These are phyloP conservation scores for Penicillium sp. DNA, from an alignment of 2,329 filamentous ascomycete genomes.

Conservation along the genomic window DNA sequence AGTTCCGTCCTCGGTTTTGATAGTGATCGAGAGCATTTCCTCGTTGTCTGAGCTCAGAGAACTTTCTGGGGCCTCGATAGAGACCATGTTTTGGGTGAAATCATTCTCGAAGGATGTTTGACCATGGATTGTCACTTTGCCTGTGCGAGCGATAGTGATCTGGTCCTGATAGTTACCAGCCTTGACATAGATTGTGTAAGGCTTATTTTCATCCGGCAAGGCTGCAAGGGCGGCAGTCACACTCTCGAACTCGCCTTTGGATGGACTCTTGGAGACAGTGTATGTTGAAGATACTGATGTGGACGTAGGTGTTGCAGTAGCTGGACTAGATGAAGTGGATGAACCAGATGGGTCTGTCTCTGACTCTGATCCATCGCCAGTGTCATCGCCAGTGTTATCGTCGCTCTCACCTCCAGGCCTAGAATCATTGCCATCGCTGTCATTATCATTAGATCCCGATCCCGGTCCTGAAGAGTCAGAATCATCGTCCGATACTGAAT, in stretches of 20 bases:
- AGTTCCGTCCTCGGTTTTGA: slow-evolving; percentile 37
- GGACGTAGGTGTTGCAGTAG: neutral
- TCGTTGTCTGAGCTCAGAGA: slow-evolving; percentile 41
- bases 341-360: neutral
- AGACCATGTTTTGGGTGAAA: slow-evolving; percentile 36
- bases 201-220: slow-evolving; percentile 39
- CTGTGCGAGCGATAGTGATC: slow-evolving; percentile 37
- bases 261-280: slow-evolving; percentile 14
- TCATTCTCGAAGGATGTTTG: slow-evolving; percentile 32
- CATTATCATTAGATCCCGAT: too few relatives aligned
- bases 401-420: too few relatives aligned
- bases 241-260: slow-evolving; percentile 36
- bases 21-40: slow-evolving; percentile 42
- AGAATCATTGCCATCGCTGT: too few relatives aligned
- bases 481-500: neutral
- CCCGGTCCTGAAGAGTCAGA: neutral
- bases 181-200: slow-evolving; percentile 39
- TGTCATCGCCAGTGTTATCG: neutral
- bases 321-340: neutral
- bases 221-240: slow-evolving; percentile 43
- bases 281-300: neutral
- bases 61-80: too few relatives aligned
- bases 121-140: slow-evolving; percentile 37
- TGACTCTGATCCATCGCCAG: neutral
- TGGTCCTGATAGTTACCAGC: slow-evolving; percentile 43